Evolutionary conservation across 805 yeast species (phyloP), one percentile per base, ranked within the genome.

Genomic region (Cyberlindnera galapagoensis): DNA sequence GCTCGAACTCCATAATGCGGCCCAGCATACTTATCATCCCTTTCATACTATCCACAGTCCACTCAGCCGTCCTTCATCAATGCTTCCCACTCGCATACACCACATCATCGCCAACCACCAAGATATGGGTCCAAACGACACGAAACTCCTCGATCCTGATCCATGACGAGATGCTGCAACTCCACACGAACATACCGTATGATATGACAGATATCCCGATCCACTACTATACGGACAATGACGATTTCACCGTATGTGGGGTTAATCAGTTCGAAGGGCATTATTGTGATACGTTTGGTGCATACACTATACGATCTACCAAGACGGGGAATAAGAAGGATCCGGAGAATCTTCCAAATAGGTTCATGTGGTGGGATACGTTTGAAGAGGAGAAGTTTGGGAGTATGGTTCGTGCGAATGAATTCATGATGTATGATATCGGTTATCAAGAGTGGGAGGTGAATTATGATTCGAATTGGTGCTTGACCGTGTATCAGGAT

Each of bases 221-320:
- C 15, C 43, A 39, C 21, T 35, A 19, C 28, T 39, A 39, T 20
- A 9, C 39, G 4, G 26, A 22, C 18, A 29, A 25, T 4, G 34
- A 33, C 6, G 36, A 33, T 19, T 39, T 39, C 30, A 39, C 40
- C 1, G 43, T 39, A 8, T 39, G 43, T 22, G 43, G 43, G 3
- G 3, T 35, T 13, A 24, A 11, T 3, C 38, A 39, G 28, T 26
- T 20, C 19, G n/a, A 10, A 7, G 40, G 43, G 1, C 18, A 26
- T 15, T 39, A 39, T 13, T 39, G 43, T 15, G 19, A 30, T 18
- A 34, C 15, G 16, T 39, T 39, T 24, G 43, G 40, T 4, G 13
- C 7, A 11, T 39, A 19, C 27, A 39, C 40, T 3, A 26, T 39
- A 4, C 21, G 43, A 11, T 28, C 33, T 2, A 33, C 37, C n/a